Evolutionary conservation across 257 asterid genomes (phyloP).

Genomic region (Schizonepeta tenuifolia): DNA sequence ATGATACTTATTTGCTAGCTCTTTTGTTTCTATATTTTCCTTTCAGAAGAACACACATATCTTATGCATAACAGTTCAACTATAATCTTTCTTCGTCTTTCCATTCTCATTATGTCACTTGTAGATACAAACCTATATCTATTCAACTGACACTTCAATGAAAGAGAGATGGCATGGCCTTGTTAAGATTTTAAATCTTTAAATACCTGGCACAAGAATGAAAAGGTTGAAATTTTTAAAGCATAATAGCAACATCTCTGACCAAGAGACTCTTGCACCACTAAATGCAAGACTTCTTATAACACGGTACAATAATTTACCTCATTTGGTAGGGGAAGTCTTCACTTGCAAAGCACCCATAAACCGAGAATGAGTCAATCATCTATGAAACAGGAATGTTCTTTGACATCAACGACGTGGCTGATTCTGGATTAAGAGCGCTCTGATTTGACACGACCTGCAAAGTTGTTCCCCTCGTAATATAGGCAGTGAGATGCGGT

Average conservation of each 20-base stretch:
- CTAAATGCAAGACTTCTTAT: slow-evolving; percentile 13
- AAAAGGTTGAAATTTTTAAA: background rate
- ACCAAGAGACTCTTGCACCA: background rate
- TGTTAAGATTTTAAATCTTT: background rate
- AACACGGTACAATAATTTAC: slow-evolving; percentile 30
- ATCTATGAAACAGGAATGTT: slow-evolving; percentile 33
- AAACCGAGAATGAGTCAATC: slow-evolving; percentile 37
- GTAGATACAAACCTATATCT: background rate
- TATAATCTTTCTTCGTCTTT: background rate
- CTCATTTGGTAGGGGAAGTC: slow-evolving; percentile 36
- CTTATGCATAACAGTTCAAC: background rate
- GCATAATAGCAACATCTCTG: background rate
- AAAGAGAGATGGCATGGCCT: slow-evolving; percentile 15
- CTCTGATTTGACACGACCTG: slow-evolving; percentile 57
- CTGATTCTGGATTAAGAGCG: slow-evolving; percentile 51
- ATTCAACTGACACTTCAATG: slow-evolving; percentile 1
- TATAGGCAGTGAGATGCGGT: slow-evolving; percentile 88
- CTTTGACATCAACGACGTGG: slow-evolving; percentile 36
- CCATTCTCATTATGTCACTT: slow-evolving; percentile 1
- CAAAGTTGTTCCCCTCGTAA: slow-evolving; percentile 70
- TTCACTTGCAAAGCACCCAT: slow-evolving; percentile 29
- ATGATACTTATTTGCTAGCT: background rate
- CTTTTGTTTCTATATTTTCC: background rate
- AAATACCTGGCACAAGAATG: background rate
- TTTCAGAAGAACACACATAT: background rate